Conservation (phyloP, 176 grass and related monocot genomes). For the Oryza australiensis region DNA sequence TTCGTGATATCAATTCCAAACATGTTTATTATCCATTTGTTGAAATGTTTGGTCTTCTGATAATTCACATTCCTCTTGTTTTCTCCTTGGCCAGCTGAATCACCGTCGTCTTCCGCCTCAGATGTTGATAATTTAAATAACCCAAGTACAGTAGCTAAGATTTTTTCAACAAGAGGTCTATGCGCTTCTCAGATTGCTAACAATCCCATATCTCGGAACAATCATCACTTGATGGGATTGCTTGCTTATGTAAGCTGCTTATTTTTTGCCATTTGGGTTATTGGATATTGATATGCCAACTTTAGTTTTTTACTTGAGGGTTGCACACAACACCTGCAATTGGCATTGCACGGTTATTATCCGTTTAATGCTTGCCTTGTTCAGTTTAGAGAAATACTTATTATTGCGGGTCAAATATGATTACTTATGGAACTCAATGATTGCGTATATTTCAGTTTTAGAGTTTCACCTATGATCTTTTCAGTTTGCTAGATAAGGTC, state of each 20-base stretch:
- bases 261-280: neutral
- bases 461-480: conserved; percentile 12
- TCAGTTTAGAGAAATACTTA: neutral
- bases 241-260: conserved; percentile 77
- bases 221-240: conserved; percentile 80
- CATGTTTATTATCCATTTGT: conserved; percentile 12
- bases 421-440: conserved; percentile 11
- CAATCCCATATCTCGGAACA: conserved; percentile 65
- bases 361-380: neutral
- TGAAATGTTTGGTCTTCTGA: conserved; percentile 30
- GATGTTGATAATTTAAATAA: conserved; percentile 84
- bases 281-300: neutral
- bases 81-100: conserved; percentile 50
- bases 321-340: neutral
- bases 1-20: conserved; percentile 18
- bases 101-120: conserved; percentile 74
- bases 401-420: conserved; percentile 20
- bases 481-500: conserved; percentile 21
- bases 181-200: conserved; percentile 64
- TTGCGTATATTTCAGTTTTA: neutral
- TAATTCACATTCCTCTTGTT: conserved; percentile 13
- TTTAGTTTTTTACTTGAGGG: conserved; percentile 8
- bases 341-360: neutral
- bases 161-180: conserved; percentile 48
- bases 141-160: conserved; percentile 47